Base-by-base conservation (phyloP, 495 filamentous ascomycete species). In the Penicillium daleae region DNA sequence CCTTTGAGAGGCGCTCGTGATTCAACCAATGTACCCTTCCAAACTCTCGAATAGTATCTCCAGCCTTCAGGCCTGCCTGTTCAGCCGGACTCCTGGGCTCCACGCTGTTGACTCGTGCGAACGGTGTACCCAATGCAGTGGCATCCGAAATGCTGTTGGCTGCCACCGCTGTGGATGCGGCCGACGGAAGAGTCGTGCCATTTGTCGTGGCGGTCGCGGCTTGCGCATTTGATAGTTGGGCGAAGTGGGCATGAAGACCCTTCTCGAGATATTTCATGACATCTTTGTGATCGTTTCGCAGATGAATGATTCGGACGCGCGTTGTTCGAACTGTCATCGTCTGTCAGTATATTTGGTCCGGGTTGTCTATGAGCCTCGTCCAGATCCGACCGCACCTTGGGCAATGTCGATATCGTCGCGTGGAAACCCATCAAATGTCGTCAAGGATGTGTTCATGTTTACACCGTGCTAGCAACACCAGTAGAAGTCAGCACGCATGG, bases 331-430 rank as follows among this genome's bases (percentile, higher is more conserved):
- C 92, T 96, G 37, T 15, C 33, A 55, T 27, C 24, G 26, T 70
- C 63, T 71, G 46, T 72, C 44, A 71, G 65, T 52, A 42, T 49
- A 19, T 33, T 64, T 15, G 27, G 49, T 52, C 49, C 15, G 49
- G 8, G 59, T 60, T 29, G 26, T 31, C 35, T 53, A 27, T 22
- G 26, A 37, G 26, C n/a, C 13, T 37, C 15, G 12, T 8, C 13
- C 54, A 32, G 44, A 35, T 40, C 35, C 52, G 66, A 21, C 50
- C 83, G 68, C 87, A 95, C 92, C 96, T 77, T 97, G 93, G 32
- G 96, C 91, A 64, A 99, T 89, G 73, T 99, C 96, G 58, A 99
- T 87, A 74, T 99, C 96, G 64, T 89, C 87, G 67, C 96, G 85
- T 33, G 96, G 96, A 73, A 90, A 99, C 53, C 94, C 96, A 76